Conservation (phyloP, 1,139 yeast genomes). For the Saccharomyces hybrid region DNA sequence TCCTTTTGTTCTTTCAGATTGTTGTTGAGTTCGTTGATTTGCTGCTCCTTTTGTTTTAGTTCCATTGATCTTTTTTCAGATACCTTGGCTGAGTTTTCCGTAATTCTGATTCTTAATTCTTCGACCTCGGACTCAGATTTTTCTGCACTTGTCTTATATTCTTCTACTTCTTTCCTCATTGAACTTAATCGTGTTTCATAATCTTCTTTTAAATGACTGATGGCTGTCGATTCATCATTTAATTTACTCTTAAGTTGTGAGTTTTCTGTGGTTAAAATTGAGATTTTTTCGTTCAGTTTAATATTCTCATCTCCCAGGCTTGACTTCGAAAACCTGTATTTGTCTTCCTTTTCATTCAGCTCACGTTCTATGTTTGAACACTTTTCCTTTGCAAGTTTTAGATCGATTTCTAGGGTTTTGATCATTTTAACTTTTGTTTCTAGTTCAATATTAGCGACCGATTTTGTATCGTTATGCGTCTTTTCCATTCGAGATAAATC, state of each 20-base stretch:
- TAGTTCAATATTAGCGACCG: not conserved
- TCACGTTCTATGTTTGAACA: conserved; percentile 26
- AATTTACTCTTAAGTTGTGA: not conserved
- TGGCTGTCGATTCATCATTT: not conserved
- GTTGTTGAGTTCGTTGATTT: conserved; percentile 6
- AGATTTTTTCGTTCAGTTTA: conserved; percentile 5
- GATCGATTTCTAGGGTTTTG: not conserved
- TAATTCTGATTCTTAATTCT: not conserved
- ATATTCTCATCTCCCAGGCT: conserved; percentile 18
- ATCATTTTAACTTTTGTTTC: not conserved
- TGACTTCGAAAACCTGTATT: conserved; percentile 12
- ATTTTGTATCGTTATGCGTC: not conserved
- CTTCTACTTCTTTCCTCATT: conserved; percentile 8
- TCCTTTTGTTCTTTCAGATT: conserved; percentile 7
- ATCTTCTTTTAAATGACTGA: not conserved
- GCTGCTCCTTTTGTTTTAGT: conserved; percentile 9
- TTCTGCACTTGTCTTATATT: not conserved
- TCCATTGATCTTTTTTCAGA: conserved; percentile 1
- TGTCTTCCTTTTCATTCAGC: conserved; percentile 17
- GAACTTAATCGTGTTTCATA: not conserved
- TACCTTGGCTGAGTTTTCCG: not conserved
- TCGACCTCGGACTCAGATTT: conserved; percentile 2
- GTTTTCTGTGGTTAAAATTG: conserved; percentile 10
- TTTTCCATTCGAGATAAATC: not conserved
- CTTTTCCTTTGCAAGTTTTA: not conserved